These are phyloP conservation scores for Cyanidiococcus yangmingshanensis DNA, from an alignment of 23 red algal species.

Conservation along the genomic window DNA sequence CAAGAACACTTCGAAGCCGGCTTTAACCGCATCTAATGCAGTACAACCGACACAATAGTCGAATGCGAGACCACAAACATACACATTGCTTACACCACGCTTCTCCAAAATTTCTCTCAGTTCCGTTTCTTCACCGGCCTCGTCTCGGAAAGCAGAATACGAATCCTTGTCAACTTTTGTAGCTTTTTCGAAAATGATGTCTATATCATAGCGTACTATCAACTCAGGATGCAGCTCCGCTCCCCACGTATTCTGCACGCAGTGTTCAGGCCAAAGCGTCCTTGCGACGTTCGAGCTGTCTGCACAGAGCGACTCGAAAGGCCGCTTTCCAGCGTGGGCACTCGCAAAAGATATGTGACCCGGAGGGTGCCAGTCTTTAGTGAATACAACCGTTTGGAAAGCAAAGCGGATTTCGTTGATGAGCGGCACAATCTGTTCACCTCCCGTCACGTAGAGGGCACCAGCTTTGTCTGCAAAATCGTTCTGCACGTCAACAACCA, in stretches of 20 bases:
- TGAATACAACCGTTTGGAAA: slow-evolving; percentile 32
- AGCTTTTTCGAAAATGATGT: slow-evolving; percentile 38
- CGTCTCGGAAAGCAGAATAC: slow-evolving; percentile 58
- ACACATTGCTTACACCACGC: slow-evolving; percentile 23
- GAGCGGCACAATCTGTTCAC: slow-evolving; percentile 32
- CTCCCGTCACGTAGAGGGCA: slow-evolving; percentile 32
- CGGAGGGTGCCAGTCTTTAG: slow-evolving; percentile 67
- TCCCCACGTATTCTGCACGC: slow-evolving; percentile 40
- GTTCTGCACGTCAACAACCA: slow-evolving; percentile 71
- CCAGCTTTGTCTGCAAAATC: slow-evolving; percentile 51
- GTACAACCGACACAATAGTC: slow-evolving; percentile 55
- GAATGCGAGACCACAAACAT: slow-evolving; percentile 39
- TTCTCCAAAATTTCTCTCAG: slow-evolving; percentile 21
- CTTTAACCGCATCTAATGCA: slow-evolving; percentile 28
- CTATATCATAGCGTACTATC: background rate
- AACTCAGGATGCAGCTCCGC: slow-evolving; percentile 24
- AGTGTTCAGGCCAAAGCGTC: slow-evolving; percentile 56
- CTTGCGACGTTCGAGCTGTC: background rate
- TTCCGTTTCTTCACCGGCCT: slow-evolving; percentile 22
- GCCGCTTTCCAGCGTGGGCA: slow-evolving; percentile 35
- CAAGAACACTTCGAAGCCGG: background rate
- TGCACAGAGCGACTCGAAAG: background rate
- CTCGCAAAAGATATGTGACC: slow-evolving; percentile 45
- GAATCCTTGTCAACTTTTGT: slow-evolving; percentile 33
- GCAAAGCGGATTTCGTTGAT: slow-evolving; percentile 21